Evolutionary conservation across 2,329 filamentous ascomycete genomes (phyloP), one percentile per base, ranked within the genome.

Genomic region (Scedosporium boydii): DNA sequence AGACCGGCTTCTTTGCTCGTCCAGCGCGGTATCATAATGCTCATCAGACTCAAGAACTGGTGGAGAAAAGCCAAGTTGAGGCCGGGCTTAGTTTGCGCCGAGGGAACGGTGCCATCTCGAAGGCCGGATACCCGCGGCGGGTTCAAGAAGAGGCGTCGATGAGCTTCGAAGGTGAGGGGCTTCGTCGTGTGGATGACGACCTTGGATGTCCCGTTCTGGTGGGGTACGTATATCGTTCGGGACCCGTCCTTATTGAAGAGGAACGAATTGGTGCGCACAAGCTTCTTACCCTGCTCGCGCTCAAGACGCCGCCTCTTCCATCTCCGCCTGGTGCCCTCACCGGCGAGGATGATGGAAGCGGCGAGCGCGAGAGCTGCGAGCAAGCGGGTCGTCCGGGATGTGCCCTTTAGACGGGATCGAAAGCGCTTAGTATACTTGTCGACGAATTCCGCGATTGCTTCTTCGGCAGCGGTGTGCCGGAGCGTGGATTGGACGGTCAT

Each of bases 21-120:
- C 89, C 93, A 96, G 66, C 93, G 82, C 5, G 95, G 95, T 65
- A 99, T 90, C 91, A 98, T 96, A 71, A 99, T 98, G 76, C 92
- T 97, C 77, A 98, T 86, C 62, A 99, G 78, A 70, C 93, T 97
- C 60, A 98, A 81, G 69, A 99, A 98, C 75, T 99, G 95, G 73
- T 99, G 95, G 61, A 99, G 75, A 70, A 99, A 99, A 10, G 95
- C 95, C 63, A 99, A 81, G 71, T 99, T 99, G 46, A 99, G 78
- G 0, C 95, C 95, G 0, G 95, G 92, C 73, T 96, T 98, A 3
- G 93, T 93, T 72, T 96, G 90, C 9, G 90, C 84, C 2, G 93
- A 90, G 16, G 95, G 95, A 5, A 96, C 91, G 53, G 83, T 82
- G 14, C 87, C 86, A 72, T 92, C 87, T 46, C 83, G 81, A 58